Evolutionary conservation across 345 rosid species (phyloP).

Genomic region (Capsella bursapastoris): DNA sequence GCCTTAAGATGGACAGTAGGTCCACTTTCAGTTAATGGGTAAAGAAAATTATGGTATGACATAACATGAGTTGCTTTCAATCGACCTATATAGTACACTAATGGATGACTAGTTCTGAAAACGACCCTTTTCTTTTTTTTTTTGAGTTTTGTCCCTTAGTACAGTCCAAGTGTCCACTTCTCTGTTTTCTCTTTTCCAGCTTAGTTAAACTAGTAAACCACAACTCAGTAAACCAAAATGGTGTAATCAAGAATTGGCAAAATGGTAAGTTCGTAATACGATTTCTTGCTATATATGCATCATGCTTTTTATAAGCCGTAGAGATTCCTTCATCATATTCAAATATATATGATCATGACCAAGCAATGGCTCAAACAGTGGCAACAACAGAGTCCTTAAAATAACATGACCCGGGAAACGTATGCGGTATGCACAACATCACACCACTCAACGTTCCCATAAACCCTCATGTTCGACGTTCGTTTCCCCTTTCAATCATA

Average conservation of each 20-base stretch:
- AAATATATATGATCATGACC: background rate
- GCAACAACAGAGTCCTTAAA: no score
- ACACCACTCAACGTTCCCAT: background rate
- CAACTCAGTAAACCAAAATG: background rate
- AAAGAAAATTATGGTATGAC: slow-evolving; percentile 30
- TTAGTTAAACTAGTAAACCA: background rate
- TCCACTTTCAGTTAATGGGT: slow-evolving; percentile 33
- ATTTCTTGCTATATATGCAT: background rate
- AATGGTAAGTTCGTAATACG: background rate
- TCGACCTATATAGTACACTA: slow-evolving; percentile 9
- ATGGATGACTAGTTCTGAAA: slow-evolving; percentile 11
- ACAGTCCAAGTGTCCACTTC: background rate
- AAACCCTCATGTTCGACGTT: background rate
- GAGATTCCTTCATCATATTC: background rate
- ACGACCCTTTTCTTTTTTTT: background rate
- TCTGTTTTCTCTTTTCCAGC: background rate
- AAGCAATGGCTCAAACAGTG: background rate
- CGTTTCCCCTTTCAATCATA: no score
- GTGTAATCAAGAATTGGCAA: slow-evolving; percentile 4
- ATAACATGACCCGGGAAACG: background rate
- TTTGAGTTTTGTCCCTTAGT: background rate
- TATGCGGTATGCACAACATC: background rate
- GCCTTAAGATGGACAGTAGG: slow-evolving; percentile 34
- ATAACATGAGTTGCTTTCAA: slow-evolving; percentile 38
- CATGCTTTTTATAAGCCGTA: background rate